Evolutionary conservation across 75 land plant species (phyloP), one percentile per base, ranked within the genome.

Genomic region (Selaginella tamariscina): DNA sequence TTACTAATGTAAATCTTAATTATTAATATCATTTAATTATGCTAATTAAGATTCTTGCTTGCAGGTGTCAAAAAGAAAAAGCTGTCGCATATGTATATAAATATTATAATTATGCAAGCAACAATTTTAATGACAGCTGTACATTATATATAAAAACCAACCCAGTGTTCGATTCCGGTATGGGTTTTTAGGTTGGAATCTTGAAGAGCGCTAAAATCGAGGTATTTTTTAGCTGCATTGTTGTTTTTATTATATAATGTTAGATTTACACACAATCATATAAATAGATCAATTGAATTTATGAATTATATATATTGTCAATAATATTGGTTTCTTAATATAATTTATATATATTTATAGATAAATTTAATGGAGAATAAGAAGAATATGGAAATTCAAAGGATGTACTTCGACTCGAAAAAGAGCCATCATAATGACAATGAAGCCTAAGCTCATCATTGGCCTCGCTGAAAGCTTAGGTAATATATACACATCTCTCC

Each of bases 391-490:
- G n/a, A n/a, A n/a, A n/a, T n/a, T n/a, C n/a, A n/a, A 84, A 75
- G 57, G 97, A 92, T 21, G 70, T 92, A 24, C 81, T 92, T 64
- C 74, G 80, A 11, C 56, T 92, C 69, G 97, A 92, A 79, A 70
- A 82, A 15, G 97, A 92, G 68, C 79, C 93, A 27, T 93, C 8
- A 83, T 92, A 49, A 82, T 84, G 5, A 78, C 88, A 23, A 56
- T 85, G 68, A 92, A 88, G 72, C 85, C 89, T 9, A 86, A 78
- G 75, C 81, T 92, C 49, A 74, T 84, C 31, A 79, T 84, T 75
- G 75, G 70, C 26, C 74, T 83, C 54, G 72, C 77, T 54, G 59
- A 72, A 54, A 76, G 71, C 32, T 23, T 83, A 15, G 83, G 85
- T 83, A 68, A n/a, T n/a, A n/a, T n/a, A n/a, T n/a, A n/a, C n/a